Evolutionary conservation across 2,329 filamentous ascomycete genomes (phyloP), one percentile per base, ranked within the genome.

Genomic region (Aspergillus sojae): DNA sequence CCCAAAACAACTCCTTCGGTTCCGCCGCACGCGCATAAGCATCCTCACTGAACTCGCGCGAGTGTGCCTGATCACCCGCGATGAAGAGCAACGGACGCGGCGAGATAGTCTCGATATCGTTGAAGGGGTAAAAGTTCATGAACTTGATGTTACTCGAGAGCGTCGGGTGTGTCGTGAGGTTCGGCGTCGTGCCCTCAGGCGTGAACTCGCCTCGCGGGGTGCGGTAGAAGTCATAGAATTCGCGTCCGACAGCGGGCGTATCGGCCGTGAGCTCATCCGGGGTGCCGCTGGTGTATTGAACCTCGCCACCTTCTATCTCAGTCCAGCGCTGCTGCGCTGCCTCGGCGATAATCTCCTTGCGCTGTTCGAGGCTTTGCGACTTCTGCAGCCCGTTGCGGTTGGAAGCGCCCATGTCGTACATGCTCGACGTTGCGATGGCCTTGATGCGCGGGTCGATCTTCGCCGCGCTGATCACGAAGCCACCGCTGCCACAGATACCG

Each of bases 1-100:
- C 61, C 74, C 73, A 76, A 7, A 74, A 9, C 54, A 79, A 41
- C 65, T 79, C 76, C 68, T 79, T 79, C 9, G 77, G 78, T 62
- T 79, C 74, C 0, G 28, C 19, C n/a, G 72, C 55, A 67, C 73
- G 75, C 53, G 60, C 57, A 62, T 63, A 70, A 30, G 68, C 70
- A 45, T 69, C 66, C 53, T 71, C 63, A 32, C 69, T 72, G 26
- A 72, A 72, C 50, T 72, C 59, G 2, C 67, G 65, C 6, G 70
- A 70, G 32, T 72, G 69, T 11, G 70, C 70, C 62, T 65, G 65
- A 26, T 68, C 65, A 9, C 70, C 70, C 0, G 70, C 55, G 45
- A 72, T 68, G 10, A 72, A 70, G 7, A 72, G 56, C 57, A 72
- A 11, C 2, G 70, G 69, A n/a, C 70, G 66, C 1, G 70, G 69